Conservation (phyloP, 1,139 yeast genomes). For the Ogataea hybrid region DNA sequence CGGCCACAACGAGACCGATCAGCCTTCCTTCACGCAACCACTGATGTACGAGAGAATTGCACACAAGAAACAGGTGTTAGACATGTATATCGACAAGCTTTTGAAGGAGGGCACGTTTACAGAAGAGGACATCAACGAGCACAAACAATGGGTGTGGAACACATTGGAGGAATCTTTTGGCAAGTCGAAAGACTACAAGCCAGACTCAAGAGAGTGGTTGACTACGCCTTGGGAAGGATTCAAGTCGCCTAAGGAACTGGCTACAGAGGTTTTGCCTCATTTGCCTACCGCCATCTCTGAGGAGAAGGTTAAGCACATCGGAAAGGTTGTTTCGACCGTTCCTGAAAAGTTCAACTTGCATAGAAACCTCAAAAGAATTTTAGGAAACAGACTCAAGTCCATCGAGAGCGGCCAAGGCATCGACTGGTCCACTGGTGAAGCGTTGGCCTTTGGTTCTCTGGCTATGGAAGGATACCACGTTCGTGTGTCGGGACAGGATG, state of each 20-base stretch:
- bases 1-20: conserved; percentile 99
- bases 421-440: conserved; percentile 99
- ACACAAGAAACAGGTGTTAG: conserved; percentile 83
- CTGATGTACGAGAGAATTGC: conserved; percentile 92
- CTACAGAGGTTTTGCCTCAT: conserved; percentile 93
- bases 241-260: conserved; percentile 96
- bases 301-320: conserved; percentile 70
- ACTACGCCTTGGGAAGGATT: conserved; percentile 99
- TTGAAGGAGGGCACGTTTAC: conserved; percentile 87
- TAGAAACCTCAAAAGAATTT: conserved; percentile 93
- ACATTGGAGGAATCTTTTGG: conserved; percentile 84
- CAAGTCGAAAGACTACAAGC: conserved; percentile 85
- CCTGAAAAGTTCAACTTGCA: conserved; percentile 91
- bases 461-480: conserved; percentile 94
- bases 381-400: conserved; percentile 82
- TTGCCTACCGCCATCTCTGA: conserved; percentile 92
- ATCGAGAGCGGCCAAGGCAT: conserved; percentile 89
- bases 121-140: conserved; percentile 87
- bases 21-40: conserved; percentile 98
- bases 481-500: conserved; percentile 99
- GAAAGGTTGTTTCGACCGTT: conserved; percentile 73
- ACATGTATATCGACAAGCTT: conserved; percentile 77
- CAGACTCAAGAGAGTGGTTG: conserved; percentile 96
- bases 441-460: conserved; percentile 92
- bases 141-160: conserved; percentile 98